A percentile compares a stretch with the other conserved stretches of the same genome.
These are phyloP conservation scores for Rhodamnia rubescens DNA, from an alignment of 345 rosid species.

Conservation along the genomic window DNA sequence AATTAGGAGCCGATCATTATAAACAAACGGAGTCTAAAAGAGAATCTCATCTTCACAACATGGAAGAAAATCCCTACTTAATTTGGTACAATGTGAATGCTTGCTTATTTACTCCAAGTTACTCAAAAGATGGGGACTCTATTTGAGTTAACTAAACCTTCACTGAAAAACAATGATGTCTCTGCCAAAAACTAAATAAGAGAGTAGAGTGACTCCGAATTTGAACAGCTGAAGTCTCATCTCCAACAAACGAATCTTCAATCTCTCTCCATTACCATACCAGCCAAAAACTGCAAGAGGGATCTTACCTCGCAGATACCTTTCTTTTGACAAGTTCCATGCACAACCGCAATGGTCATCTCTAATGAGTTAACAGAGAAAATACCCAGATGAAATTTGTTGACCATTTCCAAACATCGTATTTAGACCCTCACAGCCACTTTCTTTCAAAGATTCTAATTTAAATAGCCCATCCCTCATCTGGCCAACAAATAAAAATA, in stretches of 20 bases:
- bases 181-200: background rate
- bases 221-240: background rate
- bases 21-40: background rate
- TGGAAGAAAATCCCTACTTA: background rate
- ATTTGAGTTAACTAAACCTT: background rate
- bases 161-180: background rate
- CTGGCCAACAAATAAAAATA: background rate
- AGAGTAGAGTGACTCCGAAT: background rate
- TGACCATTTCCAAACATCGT: background rate
- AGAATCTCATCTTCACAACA: background rate
- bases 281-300: background rate
- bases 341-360: background rate
- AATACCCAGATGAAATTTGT: background rate
- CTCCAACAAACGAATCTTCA: background rate
- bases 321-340: background rate
- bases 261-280: background rate
- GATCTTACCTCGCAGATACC: background rate
- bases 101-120: background rate
- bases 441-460: background rate
- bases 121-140: background rate
- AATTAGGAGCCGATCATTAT: background rate
- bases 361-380: background rate
- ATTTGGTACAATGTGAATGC: background rate
- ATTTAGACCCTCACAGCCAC: background rate
- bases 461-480: background rate